These are phyloP conservation scores for Phaffia tasmanica DNA, from an alignment of 768 basidiomycete genomes.

Conservation along the genomic window DNA sequence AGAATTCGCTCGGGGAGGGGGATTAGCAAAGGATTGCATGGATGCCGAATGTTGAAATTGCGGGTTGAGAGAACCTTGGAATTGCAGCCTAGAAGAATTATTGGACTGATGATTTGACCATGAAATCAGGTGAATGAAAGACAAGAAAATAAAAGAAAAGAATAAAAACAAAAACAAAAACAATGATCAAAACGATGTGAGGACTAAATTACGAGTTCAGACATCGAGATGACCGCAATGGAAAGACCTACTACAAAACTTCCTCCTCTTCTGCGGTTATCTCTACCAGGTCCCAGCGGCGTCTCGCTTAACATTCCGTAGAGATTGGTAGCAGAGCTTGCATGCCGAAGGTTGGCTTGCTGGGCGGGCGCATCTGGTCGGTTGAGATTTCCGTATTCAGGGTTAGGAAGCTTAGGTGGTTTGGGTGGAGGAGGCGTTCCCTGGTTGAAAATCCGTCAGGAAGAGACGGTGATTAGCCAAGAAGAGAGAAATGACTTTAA, in stretches of 20 bases:
- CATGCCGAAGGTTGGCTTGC: constrained; percentile 8
- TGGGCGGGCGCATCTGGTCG: constrained; percentile 4
- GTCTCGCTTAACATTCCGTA: constrained; percentile 10
- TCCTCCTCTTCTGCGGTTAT: background rate
- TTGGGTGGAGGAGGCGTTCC: constrained; percentile 23
- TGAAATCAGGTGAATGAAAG: too few relatives aligned
- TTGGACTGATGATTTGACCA: background rate
- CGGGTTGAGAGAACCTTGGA: background rate
- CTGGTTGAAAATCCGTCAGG: background rate
- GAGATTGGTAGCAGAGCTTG: constrained; percentile 5
- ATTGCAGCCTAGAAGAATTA: background rate
- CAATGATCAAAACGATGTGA: too few relatives aligned
- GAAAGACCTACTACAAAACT: background rate
- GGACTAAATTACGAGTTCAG: too few relatives aligned
- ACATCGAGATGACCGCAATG: background rate
- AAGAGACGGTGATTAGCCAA: background rate
- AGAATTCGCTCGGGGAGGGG: background rate
- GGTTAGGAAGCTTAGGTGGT: constrained; percentile 4
- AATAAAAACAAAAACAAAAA: too few relatives aligned
- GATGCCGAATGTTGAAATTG: constrained; percentile 2
- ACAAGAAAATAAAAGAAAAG: too few relatives aligned
- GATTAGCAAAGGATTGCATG: background rate
- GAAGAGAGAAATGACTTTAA: background rate
- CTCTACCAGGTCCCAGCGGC: background rate
- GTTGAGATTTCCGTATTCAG: background rate